Conservation (phyloP, 2,329 filamentous ascomycete species). For the Penicillium sp. region DNA sequence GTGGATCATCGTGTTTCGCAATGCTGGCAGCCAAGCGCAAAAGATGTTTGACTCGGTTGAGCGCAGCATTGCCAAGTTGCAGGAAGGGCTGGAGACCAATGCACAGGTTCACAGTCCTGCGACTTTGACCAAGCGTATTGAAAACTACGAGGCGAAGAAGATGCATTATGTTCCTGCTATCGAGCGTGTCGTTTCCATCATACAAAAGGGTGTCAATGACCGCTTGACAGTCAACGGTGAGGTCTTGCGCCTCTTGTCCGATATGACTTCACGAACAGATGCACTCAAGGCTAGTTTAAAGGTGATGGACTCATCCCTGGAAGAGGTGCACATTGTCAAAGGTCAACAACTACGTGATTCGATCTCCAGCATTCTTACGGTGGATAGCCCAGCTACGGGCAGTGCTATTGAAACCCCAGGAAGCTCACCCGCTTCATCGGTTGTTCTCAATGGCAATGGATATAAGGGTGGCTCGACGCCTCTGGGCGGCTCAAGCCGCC, state of each 20-base stretch:
- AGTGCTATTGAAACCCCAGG: slow-evolving; percentile 70
- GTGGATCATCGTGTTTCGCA: slow-evolving; percentile 93
- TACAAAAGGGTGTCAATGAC: slow-evolving; percentile 92
- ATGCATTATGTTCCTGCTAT: slow-evolving; percentile 91
- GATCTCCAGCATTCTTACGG: slow-evolving; percentile 85
- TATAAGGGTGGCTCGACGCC: slow-evolving; percentile 50
- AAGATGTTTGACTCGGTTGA: slow-evolving; percentile 98
- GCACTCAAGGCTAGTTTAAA: slow-evolving; percentile 71
- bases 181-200: slow-evolving; percentile 84
- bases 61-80: slow-evolving; percentile 76
- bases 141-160: slow-evolving; percentile 93
- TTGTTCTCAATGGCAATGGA: slow-evolving; percentile 54
- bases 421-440: slow-evolving; percentile 67
- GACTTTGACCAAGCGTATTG: slow-evolving; percentile 74
- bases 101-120: slow-evolving; percentile 70
- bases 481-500: slow-evolving; percentile 45
- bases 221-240: slow-evolving; percentile 96
- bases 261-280: slow-evolving; percentile 80
- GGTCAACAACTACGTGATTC: slow-evolving; percentile 83
- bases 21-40: slow-evolving; percentile 83
- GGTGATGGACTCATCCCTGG: slow-evolving; percentile 71
- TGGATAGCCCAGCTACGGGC: slow-evolving; percentile 68
- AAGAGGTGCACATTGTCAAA: slow-evolving; percentile 62
- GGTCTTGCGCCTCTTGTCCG: slow-evolving; percentile 78
- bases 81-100: slow-evolving; percentile 72